Conservation (phyloP, 2,329 filamentous ascomycete species). For the Talaromyces sp. region DNA sequence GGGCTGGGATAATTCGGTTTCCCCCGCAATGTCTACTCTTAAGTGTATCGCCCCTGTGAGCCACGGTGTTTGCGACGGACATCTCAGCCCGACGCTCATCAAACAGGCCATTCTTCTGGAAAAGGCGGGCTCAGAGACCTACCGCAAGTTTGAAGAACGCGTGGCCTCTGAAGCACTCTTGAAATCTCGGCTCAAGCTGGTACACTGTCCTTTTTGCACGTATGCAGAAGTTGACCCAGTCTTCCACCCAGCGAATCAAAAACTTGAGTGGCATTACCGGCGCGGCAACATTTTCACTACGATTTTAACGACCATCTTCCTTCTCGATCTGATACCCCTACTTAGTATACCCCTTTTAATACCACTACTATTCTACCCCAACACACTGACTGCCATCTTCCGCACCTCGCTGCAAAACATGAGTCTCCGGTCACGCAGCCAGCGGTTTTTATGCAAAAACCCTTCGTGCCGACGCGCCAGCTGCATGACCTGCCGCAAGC, state of each 20-base stretch:
- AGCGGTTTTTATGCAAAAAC: slow-evolving; percentile 72
- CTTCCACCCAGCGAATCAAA: slow-evolving; percentile 50
- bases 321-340: slow-evolving; percentile 42
- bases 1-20: slow-evolving; percentile 78
- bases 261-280: slow-evolving; percentile 53
- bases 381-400: slow-evolving; percentile 49
- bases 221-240: slow-evolving; percentile 86
- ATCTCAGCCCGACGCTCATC: slow-evolving; percentile 65
- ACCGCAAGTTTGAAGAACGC: slow-evolving; percentile 72
- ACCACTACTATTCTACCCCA: slow-evolving; percentile 52
- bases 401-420: slow-evolving; percentile 61
- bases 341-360: slow-evolving; percentile 52
- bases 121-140: slow-evolving; percentile 65
- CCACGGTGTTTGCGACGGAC: slow-evolving; percentile 65
- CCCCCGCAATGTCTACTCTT: slow-evolving; percentile 67
- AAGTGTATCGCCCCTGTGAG: slow-evolving; percentile 75
- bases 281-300: slow-evolving; percentile 48
- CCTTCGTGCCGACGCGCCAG: slow-evolving; percentile 65
- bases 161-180: slow-evolving; percentile 71
- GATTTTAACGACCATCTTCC: slow-evolving; percentile 42
- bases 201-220: slow-evolving; percentile 83
- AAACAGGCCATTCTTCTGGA: slow-evolving; percentile 67
- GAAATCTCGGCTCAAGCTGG: slow-evolving; percentile 67
- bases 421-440: slow-evolving; percentile 65
- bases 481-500: slow-evolving; percentile 75